These are phyloP conservation scores for Suhomyces bolitotheri DNA, from an alignment of 1,139 yeast genomes.

Conservation along the genomic window DNA sequence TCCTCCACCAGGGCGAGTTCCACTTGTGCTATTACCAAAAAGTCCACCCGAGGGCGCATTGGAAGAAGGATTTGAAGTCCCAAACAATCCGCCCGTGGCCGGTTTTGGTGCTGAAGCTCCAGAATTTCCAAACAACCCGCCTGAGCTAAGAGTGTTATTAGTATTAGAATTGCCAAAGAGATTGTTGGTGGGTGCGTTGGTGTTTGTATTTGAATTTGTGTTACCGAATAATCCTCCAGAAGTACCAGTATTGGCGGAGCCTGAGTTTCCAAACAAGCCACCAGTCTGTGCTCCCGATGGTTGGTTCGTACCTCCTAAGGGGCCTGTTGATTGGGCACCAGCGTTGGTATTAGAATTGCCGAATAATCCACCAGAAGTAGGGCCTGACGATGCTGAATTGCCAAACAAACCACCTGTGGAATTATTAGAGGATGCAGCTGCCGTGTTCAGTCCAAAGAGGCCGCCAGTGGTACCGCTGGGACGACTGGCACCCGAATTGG, in stretches of 20 bases:
- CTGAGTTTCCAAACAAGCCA: background rate
- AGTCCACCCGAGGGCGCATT: slow-evolving; percentile 23
- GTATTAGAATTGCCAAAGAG: background rate
- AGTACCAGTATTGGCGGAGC: background rate
- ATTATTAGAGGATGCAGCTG: slow-evolving; percentile 1
- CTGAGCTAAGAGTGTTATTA: too few relatives aligned
- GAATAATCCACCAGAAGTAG: slow-evolving; percentile 11
- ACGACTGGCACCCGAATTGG: slow-evolving; percentile 8
- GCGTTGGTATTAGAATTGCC: slow-evolving; percentile 1
- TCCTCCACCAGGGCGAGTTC: too few relatives aligned
- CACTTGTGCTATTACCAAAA: slow-evolving; percentile 24
- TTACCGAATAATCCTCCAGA: too few relatives aligned
- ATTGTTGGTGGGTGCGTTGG: too few relatives aligned
- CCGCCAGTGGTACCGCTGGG: slow-evolving; percentile 5
- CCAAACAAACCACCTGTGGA: slow-evolving; percentile 19
- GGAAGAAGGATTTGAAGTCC: too few relatives aligned
- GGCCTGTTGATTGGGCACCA: background rate
- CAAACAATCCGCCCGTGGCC: too few relatives aligned
- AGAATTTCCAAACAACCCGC: too few relatives aligned
- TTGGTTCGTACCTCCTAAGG: background rate
- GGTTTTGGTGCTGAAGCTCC: too few relatives aligned
- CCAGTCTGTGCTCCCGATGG: background rate
- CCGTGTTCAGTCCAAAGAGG: slow-evolving; percentile 1
- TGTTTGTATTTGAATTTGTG: too few relatives aligned
- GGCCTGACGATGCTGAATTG: slow-evolving; percentile 8